Conservation (phyloP, 768 basidiomycete species). For the Mycena indigotica region DNA sequence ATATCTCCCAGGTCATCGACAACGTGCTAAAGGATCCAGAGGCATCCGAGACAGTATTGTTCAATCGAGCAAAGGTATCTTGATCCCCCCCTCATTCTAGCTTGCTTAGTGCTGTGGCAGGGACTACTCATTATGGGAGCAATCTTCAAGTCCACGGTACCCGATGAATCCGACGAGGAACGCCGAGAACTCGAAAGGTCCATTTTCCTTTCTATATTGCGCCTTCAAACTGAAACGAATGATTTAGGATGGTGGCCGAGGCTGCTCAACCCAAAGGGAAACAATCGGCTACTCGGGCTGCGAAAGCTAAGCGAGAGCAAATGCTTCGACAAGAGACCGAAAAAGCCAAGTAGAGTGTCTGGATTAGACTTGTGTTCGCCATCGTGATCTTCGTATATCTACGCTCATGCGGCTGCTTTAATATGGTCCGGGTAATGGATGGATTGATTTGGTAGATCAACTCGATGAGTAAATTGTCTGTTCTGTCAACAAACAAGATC, state of each 20-base stretch:
- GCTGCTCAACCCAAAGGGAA: slow-evolving; percentile 76
- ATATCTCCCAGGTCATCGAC: slow-evolving; percentile 63
- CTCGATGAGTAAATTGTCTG: background rate
- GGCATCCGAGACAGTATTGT: slow-evolving; percentile 66
- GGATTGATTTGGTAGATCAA: background rate
- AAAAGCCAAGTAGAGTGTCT: no score
- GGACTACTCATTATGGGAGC: slow-evolving; percentile 88
- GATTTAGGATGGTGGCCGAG: slow-evolving; percentile 78
- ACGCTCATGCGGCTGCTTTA: background rate
- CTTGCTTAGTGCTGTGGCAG: slow-evolving; percentile 36
- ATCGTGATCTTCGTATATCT: background rate
- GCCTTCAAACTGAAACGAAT: slow-evolving; percentile 4
- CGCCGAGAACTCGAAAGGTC: slow-evolving; percentile 92
- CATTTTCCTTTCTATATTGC: slow-evolving; percentile 26
- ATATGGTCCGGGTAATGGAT: background rate
- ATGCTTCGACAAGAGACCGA: slow-evolving; percentile 38
- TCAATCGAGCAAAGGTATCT: slow-evolving; percentile 82
- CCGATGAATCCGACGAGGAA: slow-evolving; percentile 93
- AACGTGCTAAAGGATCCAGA: slow-evolving; percentile 82
- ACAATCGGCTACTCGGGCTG: slow-evolving; percentile 39
- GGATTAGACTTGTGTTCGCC: no score
- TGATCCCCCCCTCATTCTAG: background rate
- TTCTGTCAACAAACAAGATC: background rate
- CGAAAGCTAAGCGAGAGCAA: slow-evolving; percentile 44
- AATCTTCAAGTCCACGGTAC: slow-evolving; percentile 80